A percentile compares a stretch with the other conserved stretches of the same genome.
Evolutionary conservation across 2,329 filamentous ascomycete genomes (phyloP).

Genomic region (Fusarium ambrosium): DNA sequence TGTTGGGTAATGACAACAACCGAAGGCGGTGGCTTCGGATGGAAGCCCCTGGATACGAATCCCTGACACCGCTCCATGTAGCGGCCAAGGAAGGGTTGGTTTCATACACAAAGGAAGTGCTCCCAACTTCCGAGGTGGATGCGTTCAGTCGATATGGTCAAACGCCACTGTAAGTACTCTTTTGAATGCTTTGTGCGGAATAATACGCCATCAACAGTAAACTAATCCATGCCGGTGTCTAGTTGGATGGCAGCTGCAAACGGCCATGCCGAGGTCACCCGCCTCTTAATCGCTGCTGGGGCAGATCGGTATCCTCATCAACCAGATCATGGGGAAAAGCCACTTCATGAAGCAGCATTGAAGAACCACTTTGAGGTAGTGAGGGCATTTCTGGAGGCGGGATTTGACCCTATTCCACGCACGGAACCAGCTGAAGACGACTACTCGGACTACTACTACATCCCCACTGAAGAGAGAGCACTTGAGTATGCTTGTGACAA

Average conservation of each 20-base stretch:
- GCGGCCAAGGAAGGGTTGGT: constrained; percentile 34
- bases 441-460: constrained; percentile 11
- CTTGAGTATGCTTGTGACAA: constrained; percentile 49
- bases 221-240: not conserved
- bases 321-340: constrained; percentile 44
- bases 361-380: constrained; percentile 47
- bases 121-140: constrained; percentile 30
- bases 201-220: not conserved
- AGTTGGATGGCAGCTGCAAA: constrained; percentile 42
- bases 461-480: constrained; percentile 41
- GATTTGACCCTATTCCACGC: constrained; percentile 48
- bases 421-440: not conserved
- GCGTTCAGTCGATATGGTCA: constrained; percentile 14
- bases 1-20: constrained; percentile 21
- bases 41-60: constrained; percentile 3
- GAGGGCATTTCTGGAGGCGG: constrained; percentile 50
- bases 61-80: constrained; percentile 29
- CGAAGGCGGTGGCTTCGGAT: constrained; percentile 29
- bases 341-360: constrained; percentile 53
- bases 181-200: not conserved
- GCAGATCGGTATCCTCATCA: constrained; percentile 45
- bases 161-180: constrained; percentile 44
- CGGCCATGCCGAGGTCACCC: constrained; percentile 35
- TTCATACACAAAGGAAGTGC: constrained; percentile 35
- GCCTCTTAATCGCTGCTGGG: constrained; percentile 38